Evolutionary conservation across 2,329 filamentous ascomycete genomes (phyloP).

Genomic region (Colletotrichum sp.): DNA sequence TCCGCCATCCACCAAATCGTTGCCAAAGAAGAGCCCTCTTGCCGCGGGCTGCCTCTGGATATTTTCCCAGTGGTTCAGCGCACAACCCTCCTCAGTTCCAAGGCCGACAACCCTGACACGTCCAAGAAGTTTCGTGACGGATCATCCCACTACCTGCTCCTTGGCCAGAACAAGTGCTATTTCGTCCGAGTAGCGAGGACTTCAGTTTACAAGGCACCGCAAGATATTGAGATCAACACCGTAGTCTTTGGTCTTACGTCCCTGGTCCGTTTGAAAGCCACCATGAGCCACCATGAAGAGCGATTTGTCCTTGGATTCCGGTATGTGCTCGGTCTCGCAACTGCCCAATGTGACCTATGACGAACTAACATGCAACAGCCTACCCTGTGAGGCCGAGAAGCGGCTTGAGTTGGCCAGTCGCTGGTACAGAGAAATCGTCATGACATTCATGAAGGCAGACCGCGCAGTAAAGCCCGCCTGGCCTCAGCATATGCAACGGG

Average conservation of each 20-base stretch:
- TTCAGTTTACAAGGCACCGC: constrained; percentile 43
- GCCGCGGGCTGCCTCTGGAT: constrained; percentile 29
- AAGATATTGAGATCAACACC: constrained; percentile 55
- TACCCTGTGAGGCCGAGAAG: constrained; percentile 31
- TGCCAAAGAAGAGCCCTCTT: constrained; percentile 46
- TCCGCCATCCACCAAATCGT: constrained; percentile 51
- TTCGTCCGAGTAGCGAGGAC: constrained; percentile 55
- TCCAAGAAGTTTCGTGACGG: constrained; percentile 51
- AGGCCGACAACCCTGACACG: constrained; percentile 45
- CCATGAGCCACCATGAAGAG: constrained; percentile 57
- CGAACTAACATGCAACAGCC: not conserved
- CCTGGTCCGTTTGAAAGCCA: constrained; percentile 55
- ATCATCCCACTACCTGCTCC: constrained; percentile 59
- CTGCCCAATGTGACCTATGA: constrained; percentile 23
- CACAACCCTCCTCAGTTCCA: constrained; percentile 42
- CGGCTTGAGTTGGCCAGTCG: constrained; percentile 59
- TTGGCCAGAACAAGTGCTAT: constrained; percentile 59
- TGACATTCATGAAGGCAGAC: constrained; percentile 58
- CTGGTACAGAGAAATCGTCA: constrained; percentile 58
- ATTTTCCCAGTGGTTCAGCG: constrained; percentile 61
- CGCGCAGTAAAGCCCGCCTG: constrained; percentile 62
- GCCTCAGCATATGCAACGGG: constrained; percentile 60
- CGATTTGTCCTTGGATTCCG: constrained; percentile 61
- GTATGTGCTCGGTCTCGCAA: constrained; percentile 35
- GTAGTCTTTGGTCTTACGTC: constrained; percentile 57